These are phyloP conservation scores for Saccharomyces hybrid DNA, from an alignment of 1,139 yeast genomes.

Conservation along the genomic window DNA sequence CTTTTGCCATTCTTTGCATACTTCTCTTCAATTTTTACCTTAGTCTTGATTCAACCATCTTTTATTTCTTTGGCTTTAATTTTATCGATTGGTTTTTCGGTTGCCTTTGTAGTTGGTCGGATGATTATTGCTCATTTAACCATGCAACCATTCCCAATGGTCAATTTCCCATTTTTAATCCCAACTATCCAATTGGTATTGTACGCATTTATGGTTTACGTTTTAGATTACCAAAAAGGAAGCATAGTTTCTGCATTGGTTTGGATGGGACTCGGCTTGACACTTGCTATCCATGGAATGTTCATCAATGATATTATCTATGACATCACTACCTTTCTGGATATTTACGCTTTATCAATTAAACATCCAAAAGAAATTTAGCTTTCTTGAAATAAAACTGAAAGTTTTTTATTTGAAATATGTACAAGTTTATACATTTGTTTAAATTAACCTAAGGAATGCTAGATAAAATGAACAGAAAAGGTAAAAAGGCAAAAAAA, in stretches of 20 bases:
- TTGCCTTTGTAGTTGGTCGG: slow-evolving; percentile 84
- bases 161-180: slow-evolving; percentile 61
- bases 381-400: neutral
- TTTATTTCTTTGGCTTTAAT: slow-evolving; percentile 56
- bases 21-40: slow-evolving; percentile 47
- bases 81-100: slow-evolving; percentile 61
- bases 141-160: slow-evolving; percentile 63
- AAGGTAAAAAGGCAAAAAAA: slow-evolving; percentile 2
- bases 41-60: slow-evolving; percentile 40
- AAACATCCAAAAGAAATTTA: slow-evolving; percentile 60
- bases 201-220: slow-evolving; percentile 35
- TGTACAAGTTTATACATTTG: slow-evolving; percentile 14
- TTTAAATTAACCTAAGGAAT: neutral
- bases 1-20: slow-evolving; percentile 64
- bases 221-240: slow-evolving; percentile 38
- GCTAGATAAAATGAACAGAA: slow-evolving; percentile 2
- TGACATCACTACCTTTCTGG: slow-evolving; percentile 77
- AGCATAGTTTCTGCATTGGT: slow-evolving; percentile 43
- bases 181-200: slow-evolving; percentile 52
- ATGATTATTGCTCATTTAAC: slow-evolving; percentile 87
- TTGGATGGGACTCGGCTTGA: slow-evolving; percentile 70
- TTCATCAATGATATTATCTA: slow-evolving; percentile 75
- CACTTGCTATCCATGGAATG: slow-evolving; percentile 69
- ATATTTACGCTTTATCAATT: slow-evolving; percentile 77
- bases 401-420: slow-evolving; percentile 9